Conservation (phyloP, 2,329 filamentous ascomycete species). For the Phialophora tarda region DNA sequence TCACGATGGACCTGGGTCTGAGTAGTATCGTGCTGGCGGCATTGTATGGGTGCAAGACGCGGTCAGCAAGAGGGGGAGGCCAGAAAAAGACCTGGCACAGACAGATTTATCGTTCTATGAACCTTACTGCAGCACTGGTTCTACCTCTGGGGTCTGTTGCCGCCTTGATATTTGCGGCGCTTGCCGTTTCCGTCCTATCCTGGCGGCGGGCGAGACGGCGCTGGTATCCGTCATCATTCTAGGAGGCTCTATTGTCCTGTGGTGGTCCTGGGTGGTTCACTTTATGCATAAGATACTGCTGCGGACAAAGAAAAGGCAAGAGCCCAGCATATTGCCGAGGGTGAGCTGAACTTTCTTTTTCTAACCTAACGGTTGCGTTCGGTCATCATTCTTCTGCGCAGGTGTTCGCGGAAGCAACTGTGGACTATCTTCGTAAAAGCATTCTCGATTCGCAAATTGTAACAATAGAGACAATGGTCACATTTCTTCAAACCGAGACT, state of each 20-base stretch:
- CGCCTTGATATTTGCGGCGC: slow-evolving; percentile 5
- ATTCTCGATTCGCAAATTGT: neutral
- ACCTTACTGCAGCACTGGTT: neutral
- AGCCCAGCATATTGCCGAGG: neutral
- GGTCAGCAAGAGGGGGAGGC: neutral
- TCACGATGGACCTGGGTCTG: slow-evolving; percentile 9
- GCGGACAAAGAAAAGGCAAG: neutral
- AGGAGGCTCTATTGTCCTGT: neutral
- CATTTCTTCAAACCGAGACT: slow-evolving; percentile 2
- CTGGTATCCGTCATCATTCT: slow-evolving; percentile 4
- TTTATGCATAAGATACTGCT: slow-evolving; percentile 6
- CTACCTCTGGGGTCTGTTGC: neutral
- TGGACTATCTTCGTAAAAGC: neutral
- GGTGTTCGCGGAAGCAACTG: neutral
- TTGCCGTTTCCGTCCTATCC: slow-evolving; percentile 7
- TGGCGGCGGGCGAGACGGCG: neutral
- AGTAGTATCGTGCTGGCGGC: slow-evolving; percentile 7
- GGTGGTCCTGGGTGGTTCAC: slow-evolving; percentile 6
- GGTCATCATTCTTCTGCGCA: neutral
- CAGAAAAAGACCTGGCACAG: neutral
- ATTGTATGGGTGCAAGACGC: slow-evolving; percentile 9
- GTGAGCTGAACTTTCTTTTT: neutral
- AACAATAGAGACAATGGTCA: neutral
- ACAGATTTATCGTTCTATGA: slow-evolving; percentile 2
- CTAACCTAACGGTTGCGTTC: neutral